phyloP scores from a whole-genome alignment of 805 yeast species.

The Metschnikowia colocasiae region DNA sequence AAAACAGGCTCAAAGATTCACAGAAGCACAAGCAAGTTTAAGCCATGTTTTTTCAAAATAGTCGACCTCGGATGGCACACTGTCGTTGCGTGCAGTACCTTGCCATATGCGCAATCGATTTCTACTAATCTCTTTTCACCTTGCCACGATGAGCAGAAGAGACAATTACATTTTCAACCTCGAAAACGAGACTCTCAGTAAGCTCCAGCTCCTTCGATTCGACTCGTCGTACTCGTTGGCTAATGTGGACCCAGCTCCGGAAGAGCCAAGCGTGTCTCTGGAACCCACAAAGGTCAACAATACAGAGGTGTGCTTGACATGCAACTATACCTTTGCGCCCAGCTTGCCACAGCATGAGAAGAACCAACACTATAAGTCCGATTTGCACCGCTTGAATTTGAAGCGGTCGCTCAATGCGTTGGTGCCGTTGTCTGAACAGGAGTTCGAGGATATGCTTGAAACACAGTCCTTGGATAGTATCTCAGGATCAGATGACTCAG shows the following conservation, averaged over 20 bases:
- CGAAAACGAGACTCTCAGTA: constrained; percentile 1
- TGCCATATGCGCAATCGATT: not conserved
- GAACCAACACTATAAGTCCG: constrained; percentile 53
- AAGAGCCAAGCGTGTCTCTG: not conserved
- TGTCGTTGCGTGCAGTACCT: not conserved
- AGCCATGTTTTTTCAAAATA: not conserved
- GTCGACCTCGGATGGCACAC: not conserved
- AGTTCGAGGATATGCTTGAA: constrained; percentile 55
- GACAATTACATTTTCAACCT: constrained; percentile 12
- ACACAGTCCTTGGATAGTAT: constrained; percentile 51
- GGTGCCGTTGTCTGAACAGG: constrained; percentile 47
- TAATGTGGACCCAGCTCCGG: not conserved
- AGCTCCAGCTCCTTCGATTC: constrained; percentile 14
- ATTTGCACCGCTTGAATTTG: constrained; percentile 55
- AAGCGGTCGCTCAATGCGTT: constrained; percentile 49
- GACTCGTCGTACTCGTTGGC: constrained; percentile 10
- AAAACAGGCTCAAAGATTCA: not conserved
- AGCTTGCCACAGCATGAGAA: constrained; percentile 10
- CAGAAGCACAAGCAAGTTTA: not conserved
- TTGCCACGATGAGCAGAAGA: constrained; percentile 7
- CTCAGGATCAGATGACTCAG: constrained; percentile 51
- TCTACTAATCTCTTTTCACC: not conserved
- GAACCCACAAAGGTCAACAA: constrained; percentile 13
- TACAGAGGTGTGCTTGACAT: constrained; percentile 18
- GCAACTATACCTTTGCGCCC: constrained; percentile 12